phyloP scores from a whole-genome alignment of 148 eudicot species.

The Polygonum aviculare region DNA sequence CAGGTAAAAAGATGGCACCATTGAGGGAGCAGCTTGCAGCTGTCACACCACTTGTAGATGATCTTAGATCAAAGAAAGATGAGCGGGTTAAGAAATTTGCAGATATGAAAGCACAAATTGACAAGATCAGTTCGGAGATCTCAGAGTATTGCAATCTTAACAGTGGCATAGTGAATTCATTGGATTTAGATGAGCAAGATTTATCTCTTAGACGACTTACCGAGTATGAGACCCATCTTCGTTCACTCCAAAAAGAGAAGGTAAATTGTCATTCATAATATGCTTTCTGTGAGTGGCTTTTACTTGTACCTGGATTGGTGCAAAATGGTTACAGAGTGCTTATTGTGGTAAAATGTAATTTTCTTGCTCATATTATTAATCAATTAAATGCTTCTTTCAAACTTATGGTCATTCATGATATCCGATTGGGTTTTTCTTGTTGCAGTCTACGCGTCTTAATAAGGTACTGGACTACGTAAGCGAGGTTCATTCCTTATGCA shows the following conservation, averaged over 20 bases:
- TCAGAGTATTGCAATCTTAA: conserved; percentile 37
- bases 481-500: conserved; percentile 53
- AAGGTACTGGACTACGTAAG: conserved; percentile 49
- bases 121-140: conserved; percentile 38
- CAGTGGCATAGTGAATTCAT: conserved; percentile 21
- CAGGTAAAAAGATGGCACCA: conserved; percentile 30
- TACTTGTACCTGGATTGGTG: background rate
- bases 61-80: conserved; percentile 40
- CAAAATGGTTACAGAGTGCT: background rate
- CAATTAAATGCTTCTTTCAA: background rate
- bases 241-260: conserved; percentile 57
- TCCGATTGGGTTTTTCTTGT: background rate
- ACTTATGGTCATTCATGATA: background rate
- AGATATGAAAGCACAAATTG: conserved; percentile 50
- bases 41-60: conserved; percentile 42
- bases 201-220: conserved; percentile 50
- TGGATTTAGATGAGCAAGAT: conserved; percentile 40
- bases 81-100: conserved; percentile 51
- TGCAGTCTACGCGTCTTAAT: conserved; percentile 53
- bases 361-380: background rate
- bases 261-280: conserved; percentile 17
- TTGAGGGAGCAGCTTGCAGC: conserved; percentile 51
- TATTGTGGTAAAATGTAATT: background rate
- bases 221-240: conserved; percentile 44
- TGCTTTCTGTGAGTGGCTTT: background rate